Percentiles rank a stretch among this genome's conserved stretches.
Evolutionary conservation across 345 rosid genomes (phyloP).

Genomic region (Boechera retrofracta): DNA sequence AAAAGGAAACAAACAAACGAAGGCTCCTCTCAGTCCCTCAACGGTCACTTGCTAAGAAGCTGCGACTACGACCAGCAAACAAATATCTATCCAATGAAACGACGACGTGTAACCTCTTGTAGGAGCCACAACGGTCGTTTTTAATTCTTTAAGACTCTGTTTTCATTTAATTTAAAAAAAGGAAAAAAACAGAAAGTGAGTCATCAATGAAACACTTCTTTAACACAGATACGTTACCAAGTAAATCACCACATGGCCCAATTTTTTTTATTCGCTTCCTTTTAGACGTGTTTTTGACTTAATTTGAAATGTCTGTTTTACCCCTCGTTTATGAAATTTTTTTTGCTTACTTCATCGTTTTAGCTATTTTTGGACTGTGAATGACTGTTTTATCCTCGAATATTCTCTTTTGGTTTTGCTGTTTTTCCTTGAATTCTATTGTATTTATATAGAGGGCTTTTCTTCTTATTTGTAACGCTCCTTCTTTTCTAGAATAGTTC

Average conservation of each 20-base stretch:
- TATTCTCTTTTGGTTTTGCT: not conserved
- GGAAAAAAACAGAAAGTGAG: not conserved
- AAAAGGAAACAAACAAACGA: slow-evolving; percentile 24
- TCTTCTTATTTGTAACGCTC: not conserved
- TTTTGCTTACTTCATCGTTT: slow-evolving; percentile 5
- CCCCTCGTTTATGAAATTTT: not conserved
- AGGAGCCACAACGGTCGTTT: slow-evolving; percentile 32
- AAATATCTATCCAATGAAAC: slow-evolving; percentile 24
- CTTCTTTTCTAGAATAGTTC: too few species aligned
- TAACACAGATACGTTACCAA: slow-evolving; percentile 37
- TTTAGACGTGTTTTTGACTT: slow-evolving; percentile 46
- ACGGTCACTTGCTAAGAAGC: slow-evolving; percentile 47
- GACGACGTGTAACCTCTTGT: not conserved
- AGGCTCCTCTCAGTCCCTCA: slow-evolving; percentile 37
- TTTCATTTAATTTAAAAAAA: not conserved
- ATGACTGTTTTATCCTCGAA: not conserved
- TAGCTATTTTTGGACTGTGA: not conserved
- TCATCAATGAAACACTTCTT: slow-evolving; percentile 39
- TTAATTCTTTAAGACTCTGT: not conserved
- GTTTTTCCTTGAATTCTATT: not conserved
- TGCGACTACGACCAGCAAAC: slow-evolving; percentile 31
- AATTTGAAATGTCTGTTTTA: not conserved
- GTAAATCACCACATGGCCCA: slow-evolving; percentile 28
- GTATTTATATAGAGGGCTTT: not conserved
- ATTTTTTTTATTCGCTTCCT: not conserved